Percentiles rank a stretch among this genome's conserved stretches.
Conservation (phyloP, 495 filamentous ascomycete species). For the Aspergillus sparsus region DNA sequence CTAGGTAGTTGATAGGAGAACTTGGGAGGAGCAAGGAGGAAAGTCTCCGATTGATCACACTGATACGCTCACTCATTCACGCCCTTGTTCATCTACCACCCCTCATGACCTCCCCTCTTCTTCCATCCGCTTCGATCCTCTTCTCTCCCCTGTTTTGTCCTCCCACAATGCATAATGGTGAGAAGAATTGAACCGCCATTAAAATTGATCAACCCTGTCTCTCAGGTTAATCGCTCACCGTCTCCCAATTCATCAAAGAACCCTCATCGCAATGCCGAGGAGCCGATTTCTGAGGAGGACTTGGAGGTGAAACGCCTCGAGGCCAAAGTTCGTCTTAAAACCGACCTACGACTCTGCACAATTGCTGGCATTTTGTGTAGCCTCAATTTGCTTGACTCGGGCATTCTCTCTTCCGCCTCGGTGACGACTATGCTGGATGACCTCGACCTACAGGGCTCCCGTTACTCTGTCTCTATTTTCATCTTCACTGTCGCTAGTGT, state of each 20-base stretch:
- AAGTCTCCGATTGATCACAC: too few species aligned
- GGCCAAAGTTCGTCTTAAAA: conserved; percentile 59
- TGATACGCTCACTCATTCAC: too few species aligned
- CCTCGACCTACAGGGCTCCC: conserved; percentile 62
- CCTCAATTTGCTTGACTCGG: conserved; percentile 71
- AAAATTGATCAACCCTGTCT: neutral
- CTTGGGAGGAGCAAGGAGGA: too few species aligned
- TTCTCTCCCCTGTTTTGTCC: neutral
- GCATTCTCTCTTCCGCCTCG: conserved; percentile 75
- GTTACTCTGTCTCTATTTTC: conserved; percentile 73
- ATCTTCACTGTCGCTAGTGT: conserved; percentile 78
- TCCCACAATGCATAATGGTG: neutral
- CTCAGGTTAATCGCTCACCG: neutral
- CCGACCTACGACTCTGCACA: conserved; percentile 71
- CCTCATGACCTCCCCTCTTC: conserved; percentile 1
- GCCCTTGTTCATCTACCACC: neutral
- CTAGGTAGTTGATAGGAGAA: too few species aligned
- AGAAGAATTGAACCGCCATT: neutral
- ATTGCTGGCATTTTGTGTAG: conserved; percentile 74
- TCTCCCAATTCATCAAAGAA: neutral
- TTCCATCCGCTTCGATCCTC: neutral
- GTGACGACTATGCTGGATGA: conserved; percentile 73
- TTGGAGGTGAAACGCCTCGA: conserved; percentile 30
- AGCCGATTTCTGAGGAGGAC: neutral
- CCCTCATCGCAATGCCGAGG: conserved; percentile 8